A percentile compares a stretch with the other conserved stretches of the same genome.
phyloP scores from a whole-genome alignment of 495 filamentous ascomycete species.

The Aspergillus sparsus region DNA sequence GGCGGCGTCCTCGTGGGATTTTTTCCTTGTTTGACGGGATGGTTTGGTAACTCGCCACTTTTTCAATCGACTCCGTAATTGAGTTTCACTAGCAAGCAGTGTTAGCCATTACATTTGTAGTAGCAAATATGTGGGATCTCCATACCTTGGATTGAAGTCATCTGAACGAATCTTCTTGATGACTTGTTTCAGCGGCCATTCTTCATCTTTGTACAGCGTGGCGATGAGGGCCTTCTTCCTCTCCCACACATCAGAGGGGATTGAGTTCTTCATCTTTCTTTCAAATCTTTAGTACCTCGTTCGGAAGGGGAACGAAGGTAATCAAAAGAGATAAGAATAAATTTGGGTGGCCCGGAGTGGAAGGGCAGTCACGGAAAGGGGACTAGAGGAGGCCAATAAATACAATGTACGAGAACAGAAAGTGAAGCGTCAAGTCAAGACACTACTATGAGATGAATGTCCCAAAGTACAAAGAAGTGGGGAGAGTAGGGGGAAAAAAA shows the following conservation, averaged over 20 bases:
- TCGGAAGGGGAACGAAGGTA: not conserved
- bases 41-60: slow-evolving; percentile 54
- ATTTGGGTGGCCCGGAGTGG: not conserved
- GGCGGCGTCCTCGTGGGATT: slow-evolving; percentile 33
- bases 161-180: slow-evolving; percentile 51
- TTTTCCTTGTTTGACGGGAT: slow-evolving; percentile 49
- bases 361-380: not conserved
- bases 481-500: slow-evolving; percentile 4
- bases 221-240: slow-evolving; percentile 51
- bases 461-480: not conserved
- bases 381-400: no score
- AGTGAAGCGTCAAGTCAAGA: no score
- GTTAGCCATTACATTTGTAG: slow-evolving; percentile 3
- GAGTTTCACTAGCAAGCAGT: slow-evolving; percentile 40
- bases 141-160: slow-evolving; percentile 51
- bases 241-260: slow-evolving; percentile 52
- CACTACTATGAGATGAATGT: no score
- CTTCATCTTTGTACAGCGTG: slow-evolving; percentile 50
- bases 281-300: not conserved
- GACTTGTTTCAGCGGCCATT: slow-evolving; percentile 53
- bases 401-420: no score
- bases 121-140: slow-evolving; percentile 8
- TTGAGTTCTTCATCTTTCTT: slow-evolving; percentile 47
- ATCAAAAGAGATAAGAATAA: not conserved
- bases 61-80: slow-evolving; percentile 49